Conservation (phyloP, 129 eudicot species). For the Escallonia rubra region DNA sequence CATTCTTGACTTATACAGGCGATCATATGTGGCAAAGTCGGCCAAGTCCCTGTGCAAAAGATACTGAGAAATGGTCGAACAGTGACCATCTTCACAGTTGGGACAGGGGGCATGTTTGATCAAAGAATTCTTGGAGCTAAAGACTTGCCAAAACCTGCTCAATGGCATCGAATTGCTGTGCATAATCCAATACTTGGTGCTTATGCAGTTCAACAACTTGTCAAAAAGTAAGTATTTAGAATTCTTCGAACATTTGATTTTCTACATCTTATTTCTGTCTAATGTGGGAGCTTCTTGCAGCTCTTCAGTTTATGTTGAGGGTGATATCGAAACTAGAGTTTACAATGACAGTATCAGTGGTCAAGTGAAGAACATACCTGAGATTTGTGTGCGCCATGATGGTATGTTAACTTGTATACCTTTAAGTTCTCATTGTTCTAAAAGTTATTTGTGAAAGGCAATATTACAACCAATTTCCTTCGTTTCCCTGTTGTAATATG, state of each 20-base stretch:
- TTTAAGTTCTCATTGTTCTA: neutral
- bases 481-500: neutral
- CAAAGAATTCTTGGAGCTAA: constrained; percentile 52
- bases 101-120: constrained; percentile 98
- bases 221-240: constrained; percentile 51
- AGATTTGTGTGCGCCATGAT: constrained; percentile 90
- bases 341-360: constrained; percentile 85
- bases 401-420: constrained; percentile 37
- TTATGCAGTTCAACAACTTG: constrained; percentile 80
- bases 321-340: constrained; percentile 91
- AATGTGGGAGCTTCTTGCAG: constrained; percentile 42
- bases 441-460: neutral
- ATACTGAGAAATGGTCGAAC: constrained; percentile 83
- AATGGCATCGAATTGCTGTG: constrained; percentile 97
- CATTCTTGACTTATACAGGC: constrained; percentile 40
- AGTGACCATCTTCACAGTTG: constrained; percentile 82
- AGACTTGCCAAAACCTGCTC: constrained; percentile 82
- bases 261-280: constrained; percentile 11
- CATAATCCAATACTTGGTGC: constrained; percentile 78
- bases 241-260: neutral
- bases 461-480: neutral
- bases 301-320: constrained; percentile 95
- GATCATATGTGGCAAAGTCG: constrained; percentile 87
- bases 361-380: constrained; percentile 71
- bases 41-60: constrained; percentile 93